Base-by-base conservation (phyloP, 108 stramenopile genomes). In the Mayamaea pseudoterrestris region DNA sequence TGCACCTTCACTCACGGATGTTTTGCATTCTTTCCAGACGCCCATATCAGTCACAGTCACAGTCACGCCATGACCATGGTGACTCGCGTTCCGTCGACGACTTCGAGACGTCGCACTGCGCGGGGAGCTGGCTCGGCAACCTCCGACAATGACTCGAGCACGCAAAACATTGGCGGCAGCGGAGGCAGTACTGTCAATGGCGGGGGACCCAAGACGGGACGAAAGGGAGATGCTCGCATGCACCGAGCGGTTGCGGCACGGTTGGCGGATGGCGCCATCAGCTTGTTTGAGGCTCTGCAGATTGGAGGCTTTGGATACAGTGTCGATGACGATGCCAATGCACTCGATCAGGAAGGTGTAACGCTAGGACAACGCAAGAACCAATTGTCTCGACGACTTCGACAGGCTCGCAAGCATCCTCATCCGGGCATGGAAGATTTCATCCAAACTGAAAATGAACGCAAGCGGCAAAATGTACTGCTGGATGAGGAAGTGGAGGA, bases 301-400 rank as follows among this genome's bases (percentile, higher is more conserved):
- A 47, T 52, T 17, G 86, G 86, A 48, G 86, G 86, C 16, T 89
- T 89, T 50, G 61, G 66, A 12, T 83, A 81, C 48, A 64, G 73
- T 7, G 16, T 35, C n/a, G 58, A 69, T 34, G 66, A 70, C 5
- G 76, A 73, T 35, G 41, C 75, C 0, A 53, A 54, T 6, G 42
- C 63, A 26, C 31, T 72, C 1, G 85, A 88, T 53, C 30, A 57
- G 0, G 79, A 89, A 31, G 65, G 71, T 28, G 74, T 89, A 7
- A 80, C 72, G 20, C 61, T 89, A 7, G 73, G 71, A 17, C 86
- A 89, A 44, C 56, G 86, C 21, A 89, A 83, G 51, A 89, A 89
- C 51, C 86, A 89, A 47, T 50, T 89, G 34, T 62, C 68, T 30
- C 59, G 86, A 27, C 59, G 86, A 37, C 31, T 83, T 27, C 71